These are phyloP conservation scores for Neonectria magnoliae DNA, from an alignment of 2,329 filamentous ascomycete genomes.

Conservation along the genomic window DNA sequence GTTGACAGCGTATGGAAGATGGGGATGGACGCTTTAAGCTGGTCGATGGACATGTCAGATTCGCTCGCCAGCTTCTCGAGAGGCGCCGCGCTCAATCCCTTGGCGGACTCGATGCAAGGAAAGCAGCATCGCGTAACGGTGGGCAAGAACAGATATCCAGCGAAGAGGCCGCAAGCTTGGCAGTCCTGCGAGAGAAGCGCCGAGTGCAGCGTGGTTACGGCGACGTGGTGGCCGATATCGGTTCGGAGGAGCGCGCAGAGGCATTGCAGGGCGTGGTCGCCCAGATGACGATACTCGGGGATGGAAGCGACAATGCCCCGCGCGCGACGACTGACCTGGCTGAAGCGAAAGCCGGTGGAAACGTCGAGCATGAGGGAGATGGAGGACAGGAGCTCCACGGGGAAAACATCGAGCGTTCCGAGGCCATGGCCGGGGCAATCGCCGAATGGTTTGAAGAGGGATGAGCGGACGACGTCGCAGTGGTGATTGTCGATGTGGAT, in stretches of 20 bases:
- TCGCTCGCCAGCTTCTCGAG: slow-evolving; percentile 15
- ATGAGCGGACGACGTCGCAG: slow-evolving; percentile 12
- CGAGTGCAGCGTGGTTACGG: slow-evolving; percentile 15
- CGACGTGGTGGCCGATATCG: slow-evolving; percentile 22
- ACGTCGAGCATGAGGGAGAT: slow-evolving; percentile 25
- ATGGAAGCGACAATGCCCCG: slow-evolving; percentile 12
- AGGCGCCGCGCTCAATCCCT: slow-evolving; percentile 21
- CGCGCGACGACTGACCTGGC: slow-evolving; percentile 16
- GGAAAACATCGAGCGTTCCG: slow-evolving; percentile 19
- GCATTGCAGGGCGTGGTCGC: slow-evolving; percentile 14
- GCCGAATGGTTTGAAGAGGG: slow-evolving; percentile 21
- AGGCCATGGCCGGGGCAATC: slow-evolving; percentile 16
- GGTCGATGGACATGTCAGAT: background rate
- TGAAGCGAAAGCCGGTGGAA: slow-evolving; percentile 18
- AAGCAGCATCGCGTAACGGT: slow-evolving; percentile 19
- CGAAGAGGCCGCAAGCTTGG: slow-evolving; percentile 16
- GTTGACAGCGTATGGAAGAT: slow-evolving; percentile 16
- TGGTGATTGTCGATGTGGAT: slow-evolving; percentile 17
- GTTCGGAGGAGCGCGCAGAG: slow-evolving; percentile 18
- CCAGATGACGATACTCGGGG: slow-evolving; percentile 20
- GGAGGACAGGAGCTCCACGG: slow-evolving; percentile 20
- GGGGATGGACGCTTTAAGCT: slow-evolving; percentile 10
- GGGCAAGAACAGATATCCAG: slow-evolving; percentile 18
- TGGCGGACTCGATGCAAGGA: slow-evolving; percentile 17
- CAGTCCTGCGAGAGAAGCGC: slow-evolving; percentile 17